These are phyloP conservation scores for Discostella pseudostelligera DNA, from an alignment of 108 stramenopile species.

Conservation along the genomic window DNA sequence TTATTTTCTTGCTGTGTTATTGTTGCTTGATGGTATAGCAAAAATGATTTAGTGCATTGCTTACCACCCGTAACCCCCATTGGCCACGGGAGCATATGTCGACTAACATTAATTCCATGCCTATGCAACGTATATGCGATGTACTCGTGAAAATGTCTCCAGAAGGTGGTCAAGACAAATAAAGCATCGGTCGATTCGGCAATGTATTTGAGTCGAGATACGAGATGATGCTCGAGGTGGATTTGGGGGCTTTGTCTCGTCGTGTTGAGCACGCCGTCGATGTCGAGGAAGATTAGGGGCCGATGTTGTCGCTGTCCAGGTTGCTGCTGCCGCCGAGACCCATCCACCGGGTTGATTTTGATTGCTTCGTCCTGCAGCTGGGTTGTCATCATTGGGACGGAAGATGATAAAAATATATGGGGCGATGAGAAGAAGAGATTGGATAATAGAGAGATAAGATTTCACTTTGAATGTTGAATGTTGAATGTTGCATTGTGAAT, in stretches of 20 bases:
- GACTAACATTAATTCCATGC: slow-evolving; percentile 34
- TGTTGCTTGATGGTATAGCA: slow-evolving; percentile 17
- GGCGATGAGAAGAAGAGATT: too few relatives aligned
- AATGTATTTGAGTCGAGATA: slow-evolving; percentile 35
- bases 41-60: slow-evolving; percentile 38
- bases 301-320: slow-evolving; percentile 3
- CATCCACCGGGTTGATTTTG: not conserved
- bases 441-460: too few relatives aligned
- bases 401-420: not conserved
- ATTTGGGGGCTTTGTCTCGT: slow-evolving; percentile 40
- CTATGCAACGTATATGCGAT: slow-evolving; percentile 38
- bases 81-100: slow-evolving; percentile 27
- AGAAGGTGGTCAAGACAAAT: slow-evolving; percentile 41
- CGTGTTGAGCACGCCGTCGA: slow-evolving; percentile 46
- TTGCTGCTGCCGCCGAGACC: not conserved
- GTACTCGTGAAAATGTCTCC: slow-evolving; percentile 49
- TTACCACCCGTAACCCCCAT: slow-evolving; percentile 34
- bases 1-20: slow-evolving; percentile 1
- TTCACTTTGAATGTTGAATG: too few relatives aligned
- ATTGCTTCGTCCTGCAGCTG: not conserved
- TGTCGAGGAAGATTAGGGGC: slow-evolving; percentile 45
- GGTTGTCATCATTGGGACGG: not conserved
- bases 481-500: too few relatives aligned
- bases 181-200: slow-evolving; percentile 30
- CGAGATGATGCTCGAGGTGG: slow-evolving; percentile 23